Evolutionary conservation across 169 alveolate genomes (phyloP).

Genomic region (Haemoproteus tartakovskyi): DNA sequence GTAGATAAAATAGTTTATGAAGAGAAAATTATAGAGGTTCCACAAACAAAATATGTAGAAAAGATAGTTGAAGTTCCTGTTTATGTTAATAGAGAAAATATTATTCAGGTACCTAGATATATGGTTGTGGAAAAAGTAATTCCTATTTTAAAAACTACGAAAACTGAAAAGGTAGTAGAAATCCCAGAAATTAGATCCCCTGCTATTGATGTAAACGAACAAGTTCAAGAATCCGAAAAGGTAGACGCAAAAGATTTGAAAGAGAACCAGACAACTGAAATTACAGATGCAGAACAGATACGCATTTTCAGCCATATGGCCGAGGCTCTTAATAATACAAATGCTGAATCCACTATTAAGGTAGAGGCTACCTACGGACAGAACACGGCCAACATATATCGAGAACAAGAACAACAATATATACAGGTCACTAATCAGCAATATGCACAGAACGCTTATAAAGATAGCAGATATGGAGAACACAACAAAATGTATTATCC

Average conservation of each 20-base stretch:
- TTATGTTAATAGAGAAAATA: slow-evolving; percentile 77
- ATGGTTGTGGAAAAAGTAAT: slow-evolving; percentile 82
- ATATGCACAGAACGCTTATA: too few species aligned
- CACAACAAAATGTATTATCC: too few species aligned
- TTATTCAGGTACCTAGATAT: slow-evolving; percentile 77
- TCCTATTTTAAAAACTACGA: slow-evolving; percentile 79
- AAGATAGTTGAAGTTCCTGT: slow-evolving; percentile 84
- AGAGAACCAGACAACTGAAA: slow-evolving; percentile 35
- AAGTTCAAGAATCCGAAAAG: slow-evolving; percentile 68
- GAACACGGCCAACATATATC: slow-evolving; percentile 12
- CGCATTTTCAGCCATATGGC: too few species aligned
- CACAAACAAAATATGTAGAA: slow-evolving; percentile 81
- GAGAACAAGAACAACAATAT: too few species aligned
- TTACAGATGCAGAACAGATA: slow-evolving; percentile 19
- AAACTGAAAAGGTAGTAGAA: slow-evolving; percentile 68
- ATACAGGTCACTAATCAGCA: too few species aligned
- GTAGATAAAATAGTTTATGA: slow-evolving; percentile 78
- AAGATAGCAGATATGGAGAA: too few species aligned
- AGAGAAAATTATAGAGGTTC: slow-evolving; percentile 84
- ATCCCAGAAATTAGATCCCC: slow-evolving; percentile 72
- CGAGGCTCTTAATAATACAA: too few species aligned
- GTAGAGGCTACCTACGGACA: too few species aligned
- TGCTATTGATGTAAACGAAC: slow-evolving; percentile 23
- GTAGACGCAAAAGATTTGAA: slow-evolving; percentile 13
- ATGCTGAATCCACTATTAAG: slow-evolving; percentile 17